A percentile compares a stretch with the other conserved stretches of the same genome.
Evolutionary conservation across 2,329 filamentous ascomycete species (phyloP).

Genomic region (Cercospora sesami): DNA sequence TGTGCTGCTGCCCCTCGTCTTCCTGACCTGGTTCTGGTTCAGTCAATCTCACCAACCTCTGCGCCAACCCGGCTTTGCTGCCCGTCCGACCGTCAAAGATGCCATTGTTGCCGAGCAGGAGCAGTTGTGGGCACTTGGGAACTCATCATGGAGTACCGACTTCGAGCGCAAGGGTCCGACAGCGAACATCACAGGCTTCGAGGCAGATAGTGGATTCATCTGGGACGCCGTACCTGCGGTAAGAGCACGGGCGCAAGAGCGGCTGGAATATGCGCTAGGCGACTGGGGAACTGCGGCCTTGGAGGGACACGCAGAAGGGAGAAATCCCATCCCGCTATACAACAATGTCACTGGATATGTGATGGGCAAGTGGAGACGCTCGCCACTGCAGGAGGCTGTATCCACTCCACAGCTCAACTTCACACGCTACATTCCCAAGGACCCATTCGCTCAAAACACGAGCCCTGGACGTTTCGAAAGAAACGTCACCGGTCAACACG

Average conservation of each 20-base stretch:
- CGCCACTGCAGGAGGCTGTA: constrained; percentile 51
- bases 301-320: constrained; percentile 42
- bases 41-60: constrained; percentile 47
- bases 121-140: constrained; percentile 52
- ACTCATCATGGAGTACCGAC: constrained; percentile 51
- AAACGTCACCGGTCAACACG: constrained; percentile 74
- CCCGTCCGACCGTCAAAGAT: constrained; percentile 49
- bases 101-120: constrained; percentile 54
- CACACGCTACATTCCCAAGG: constrained; percentile 60
- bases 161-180: constrained; percentile 50
- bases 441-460: constrained; percentile 61
- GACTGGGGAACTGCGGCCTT: constrained; percentile 35
- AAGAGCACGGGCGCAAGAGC: constrained; percentile 63
- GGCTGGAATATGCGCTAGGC: constrained; percentile 46
- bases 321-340: constrained; percentile 61
- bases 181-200: constrained; percentile 68
- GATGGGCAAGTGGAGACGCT: constrained; percentile 72
- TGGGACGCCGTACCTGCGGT: constrained; percentile 74
- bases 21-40: constrained; percentile 56
- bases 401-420: constrained; percentile 49
- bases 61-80: constrained; percentile 39
- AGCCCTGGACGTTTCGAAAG: constrained; percentile 63
- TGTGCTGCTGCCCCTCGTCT: constrained; percentile 50
- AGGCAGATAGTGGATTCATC: constrained; percentile 69
- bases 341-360: constrained; percentile 76